Conservation (phyloP, 2,329 filamentous ascomycete species). For the Onygenales sp. region DNA sequence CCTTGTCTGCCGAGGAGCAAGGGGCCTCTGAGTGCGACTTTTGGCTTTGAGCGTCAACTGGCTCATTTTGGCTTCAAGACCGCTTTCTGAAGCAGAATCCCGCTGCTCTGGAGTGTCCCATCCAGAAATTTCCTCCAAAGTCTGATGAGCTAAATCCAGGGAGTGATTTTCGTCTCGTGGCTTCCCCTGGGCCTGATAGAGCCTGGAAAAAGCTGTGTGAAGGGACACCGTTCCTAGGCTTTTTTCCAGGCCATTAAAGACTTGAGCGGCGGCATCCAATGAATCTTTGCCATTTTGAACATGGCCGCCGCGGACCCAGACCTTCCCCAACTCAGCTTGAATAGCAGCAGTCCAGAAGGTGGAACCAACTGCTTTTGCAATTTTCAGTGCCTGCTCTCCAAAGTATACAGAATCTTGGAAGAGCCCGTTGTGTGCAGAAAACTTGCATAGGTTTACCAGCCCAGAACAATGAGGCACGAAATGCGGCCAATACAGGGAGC, state of each 20-base stretch:
- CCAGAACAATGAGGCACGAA: slow-evolving; percentile 64
- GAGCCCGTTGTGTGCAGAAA: slow-evolving; percentile 77
- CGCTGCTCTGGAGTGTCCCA: slow-evolving; percentile 22
- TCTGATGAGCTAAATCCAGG: slow-evolving; percentile 40
- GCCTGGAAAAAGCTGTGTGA: slow-evolving; percentile 33
- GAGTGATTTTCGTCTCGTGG: slow-evolving; percentile 38
- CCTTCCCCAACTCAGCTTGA: slow-evolving; percentile 37
- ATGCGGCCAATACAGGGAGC: slow-evolving; percentile 69
- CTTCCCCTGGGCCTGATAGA: slow-evolving; percentile 37
- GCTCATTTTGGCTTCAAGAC: slow-evolving; percentile 34
- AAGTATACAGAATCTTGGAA: slow-evolving; percentile 85
- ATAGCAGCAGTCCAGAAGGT: slow-evolving; percentile 43
- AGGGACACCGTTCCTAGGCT: slow-evolving; percentile 45
- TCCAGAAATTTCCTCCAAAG: slow-evolving; percentile 33
- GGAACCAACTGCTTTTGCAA: slow-evolving; percentile 60
- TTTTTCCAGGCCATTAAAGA: slow-evolving; percentile 41
- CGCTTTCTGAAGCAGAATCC: slow-evolving; percentile 21
- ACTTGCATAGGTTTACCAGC: slow-evolving; percentile 61
- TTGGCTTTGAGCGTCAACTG: slow-evolving; percentile 27
- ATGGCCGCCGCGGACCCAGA: slow-evolving; percentile 42
- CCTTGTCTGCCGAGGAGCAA: neutral
- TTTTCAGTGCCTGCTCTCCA: slow-evolving; percentile 69
- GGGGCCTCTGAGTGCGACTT: slow-evolving; percentile 12
- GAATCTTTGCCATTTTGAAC: slow-evolving; percentile 45
- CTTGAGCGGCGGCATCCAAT: slow-evolving; percentile 47